Conservation (phyloP, 176 grass and related monocot species). For the Otatea glauca region DNA sequence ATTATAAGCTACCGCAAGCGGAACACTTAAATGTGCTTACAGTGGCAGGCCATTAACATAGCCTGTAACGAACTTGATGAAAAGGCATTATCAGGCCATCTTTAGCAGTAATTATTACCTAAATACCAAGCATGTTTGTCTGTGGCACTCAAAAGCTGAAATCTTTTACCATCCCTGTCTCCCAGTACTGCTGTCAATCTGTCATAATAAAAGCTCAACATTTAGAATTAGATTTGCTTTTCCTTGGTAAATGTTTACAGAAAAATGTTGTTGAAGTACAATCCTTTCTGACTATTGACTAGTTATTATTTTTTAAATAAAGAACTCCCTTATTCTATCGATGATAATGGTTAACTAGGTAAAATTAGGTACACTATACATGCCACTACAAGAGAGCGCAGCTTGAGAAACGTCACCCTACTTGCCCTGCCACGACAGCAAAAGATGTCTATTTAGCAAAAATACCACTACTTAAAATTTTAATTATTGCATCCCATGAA, state of each 20-base stretch:
- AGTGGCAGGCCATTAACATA: background rate
- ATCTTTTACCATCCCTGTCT: background rate
- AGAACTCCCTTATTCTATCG: too few species aligned
- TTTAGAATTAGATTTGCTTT: background rate
- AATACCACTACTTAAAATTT: background rate
- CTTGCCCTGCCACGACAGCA: too few species aligned
- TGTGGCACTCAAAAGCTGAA: background rate
- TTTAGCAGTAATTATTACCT: background rate
- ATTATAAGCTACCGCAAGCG: background rate
- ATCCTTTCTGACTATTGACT: too few species aligned
- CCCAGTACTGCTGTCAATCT: background rate
- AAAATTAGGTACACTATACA: too few species aligned
- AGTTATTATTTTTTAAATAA: too few species aligned
- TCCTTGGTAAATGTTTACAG: background rate
- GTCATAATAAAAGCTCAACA: background rate
- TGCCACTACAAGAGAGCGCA: too few species aligned
- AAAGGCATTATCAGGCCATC: background rate
- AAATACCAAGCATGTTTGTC: background rate
- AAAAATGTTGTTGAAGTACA: too few species aligned
- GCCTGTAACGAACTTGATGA: too few species aligned
- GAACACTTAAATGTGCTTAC: conserved; percentile 7
- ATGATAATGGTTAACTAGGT: too few species aligned
- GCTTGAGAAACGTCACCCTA: too few species aligned
- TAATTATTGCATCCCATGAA: background rate
- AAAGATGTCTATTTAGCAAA: background rate